These are phyloP conservation scores for Calendula officinalis DNA, from an alignment of 129 eudicot species.

Conservation along the genomic window DNA sequence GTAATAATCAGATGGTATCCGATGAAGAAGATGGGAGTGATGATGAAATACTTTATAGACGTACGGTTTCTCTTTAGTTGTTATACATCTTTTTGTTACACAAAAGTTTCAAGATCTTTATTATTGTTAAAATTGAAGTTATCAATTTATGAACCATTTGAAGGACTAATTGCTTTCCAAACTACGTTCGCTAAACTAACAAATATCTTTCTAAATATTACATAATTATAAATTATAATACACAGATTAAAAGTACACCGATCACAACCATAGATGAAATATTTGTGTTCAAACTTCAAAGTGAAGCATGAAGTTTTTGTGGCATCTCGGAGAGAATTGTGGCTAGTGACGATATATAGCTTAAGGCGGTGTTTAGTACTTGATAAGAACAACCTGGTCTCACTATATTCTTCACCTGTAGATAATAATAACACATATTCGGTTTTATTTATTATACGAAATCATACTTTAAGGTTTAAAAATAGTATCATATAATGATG, in stretches of 20 bases:
- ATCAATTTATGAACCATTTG: not conserved
- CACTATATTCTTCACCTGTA: constrained; percentile 46
- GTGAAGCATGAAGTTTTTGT: constrained; percentile 38
- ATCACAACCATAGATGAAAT: not conserved
- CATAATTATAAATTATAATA: not conserved
- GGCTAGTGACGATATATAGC: constrained; percentile 40
- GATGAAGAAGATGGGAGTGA: constrained; percentile 73
- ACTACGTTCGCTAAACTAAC: constrained; percentile 3
- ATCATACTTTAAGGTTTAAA: not conserved
- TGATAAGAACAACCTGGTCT: constrained; percentile 57
- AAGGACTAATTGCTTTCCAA: constrained; percentile 2
- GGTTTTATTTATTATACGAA: not conserved
- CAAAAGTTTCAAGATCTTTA: not conserved
- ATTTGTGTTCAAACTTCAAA: constrained; percentile 39
- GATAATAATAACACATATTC: not conserved
- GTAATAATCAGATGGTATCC: constrained; percentile 43
- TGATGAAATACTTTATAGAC: constrained; percentile 67
- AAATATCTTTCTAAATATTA: not conserved
- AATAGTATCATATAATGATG: not conserved
- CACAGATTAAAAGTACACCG: not conserved
- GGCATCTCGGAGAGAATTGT: constrained; percentile 33
- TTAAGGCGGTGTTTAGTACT: constrained; percentile 45
- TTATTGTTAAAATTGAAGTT: constrained; percentile 8
- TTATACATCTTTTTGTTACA: constrained; percentile 11
- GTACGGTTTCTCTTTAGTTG: constrained; percentile 61